Conservation (phyloP, 805 yeast species). For the Starmerella roubikii region DNA sequence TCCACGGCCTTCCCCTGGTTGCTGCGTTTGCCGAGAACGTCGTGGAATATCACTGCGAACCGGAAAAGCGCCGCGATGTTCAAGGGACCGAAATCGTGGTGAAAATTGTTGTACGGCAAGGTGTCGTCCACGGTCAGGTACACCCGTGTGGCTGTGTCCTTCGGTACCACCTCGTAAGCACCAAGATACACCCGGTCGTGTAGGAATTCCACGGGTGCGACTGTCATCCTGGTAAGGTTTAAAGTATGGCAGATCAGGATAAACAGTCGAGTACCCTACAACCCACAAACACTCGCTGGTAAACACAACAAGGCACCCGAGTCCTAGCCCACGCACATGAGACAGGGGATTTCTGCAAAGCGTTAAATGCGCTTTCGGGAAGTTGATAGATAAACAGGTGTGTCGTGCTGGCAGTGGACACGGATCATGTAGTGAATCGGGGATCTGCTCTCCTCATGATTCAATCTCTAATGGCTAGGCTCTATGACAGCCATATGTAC, state of each 20-base stretch:
- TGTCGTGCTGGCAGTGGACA: too few relatives aligned
- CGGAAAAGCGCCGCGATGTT: slow-evolving; percentile 87
- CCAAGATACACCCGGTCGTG: slow-evolving; percentile 58
- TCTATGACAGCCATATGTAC: too few relatives aligned
- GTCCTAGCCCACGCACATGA: too few relatives aligned
- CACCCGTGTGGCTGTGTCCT: slow-evolving; percentile 59
- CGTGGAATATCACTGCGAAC: slow-evolving; percentile 89
- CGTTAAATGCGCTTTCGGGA: too few relatives aligned
- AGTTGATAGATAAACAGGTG: too few relatives aligned
- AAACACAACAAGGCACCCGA: too few relatives aligned
- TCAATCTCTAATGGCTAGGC: too few relatives aligned
- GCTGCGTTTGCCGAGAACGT: slow-evolving; percentile 69
- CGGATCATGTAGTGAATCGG: too few relatives aligned
- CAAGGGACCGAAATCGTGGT: slow-evolving; percentile 91
- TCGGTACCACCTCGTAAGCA: slow-evolving; percentile 69
- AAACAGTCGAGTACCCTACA: not conserved
- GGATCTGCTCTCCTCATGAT: too few relatives aligned
- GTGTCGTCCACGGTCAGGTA: slow-evolving; percentile 88
- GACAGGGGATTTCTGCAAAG: too few relatives aligned
- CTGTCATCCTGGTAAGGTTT: too few relatives aligned
- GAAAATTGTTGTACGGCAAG: slow-evolving; percentile 86
- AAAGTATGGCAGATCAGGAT: too few relatives aligned
- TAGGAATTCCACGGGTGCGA: slow-evolving; percentile 29
- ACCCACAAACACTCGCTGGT: not conserved
- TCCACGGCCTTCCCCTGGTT: slow-evolving; percentile 84